Evolutionary conservation across 148 eudicot species (phyloP), one percentile per base, ranked within the genome.

Genomic region (Rhododendron mucronatum): DNA sequence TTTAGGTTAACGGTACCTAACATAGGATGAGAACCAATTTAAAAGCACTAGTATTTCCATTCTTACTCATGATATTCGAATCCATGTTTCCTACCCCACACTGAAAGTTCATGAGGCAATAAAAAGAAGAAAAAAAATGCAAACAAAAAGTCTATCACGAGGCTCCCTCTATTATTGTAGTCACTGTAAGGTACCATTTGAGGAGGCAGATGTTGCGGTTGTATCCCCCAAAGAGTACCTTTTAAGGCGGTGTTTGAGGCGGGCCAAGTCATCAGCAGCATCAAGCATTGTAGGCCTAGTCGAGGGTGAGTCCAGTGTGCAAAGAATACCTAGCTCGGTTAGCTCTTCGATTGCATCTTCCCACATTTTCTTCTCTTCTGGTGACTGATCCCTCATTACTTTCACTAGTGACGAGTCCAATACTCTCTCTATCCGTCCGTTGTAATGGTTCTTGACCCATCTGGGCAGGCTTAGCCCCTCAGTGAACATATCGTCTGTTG

Each of bases 231-330:
- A 78, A 0, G 85, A 74, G 85, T 91, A 88, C 63, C 85, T 86
- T 47, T 47, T 47, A 10, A 47, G 50, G 50, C 50, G 50, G 50
- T 47, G 50, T 47, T 83, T 88, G 39, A 75, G 86, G 75, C 39
- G 85, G 80, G 87, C 89, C 85, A 89, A 77, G 57, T 91, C 91
- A 76, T 89, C 88, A 0, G 92, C 91, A 20, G 87, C 88, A 84
- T 90, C 92, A 20, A 89, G 91, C 91, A 91, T 91, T 35, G 91
- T 86, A n/a, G 90, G 92, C 83, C 92, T 86, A 16, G 77, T 86
- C 8, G 89, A 84, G 14, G 89, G 87, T 7, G 87, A 45, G 12
- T 88, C 81, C 84, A 87, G 91, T 7, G 92, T 89, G 88, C 91
- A 91, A 12, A 91, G 75, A 78, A 91, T 51, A 1, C 92, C 91